Conservation (phyloP, 495 filamentous ascomycete genomes). For the Hypoxylon lienhwacheense region DNA sequence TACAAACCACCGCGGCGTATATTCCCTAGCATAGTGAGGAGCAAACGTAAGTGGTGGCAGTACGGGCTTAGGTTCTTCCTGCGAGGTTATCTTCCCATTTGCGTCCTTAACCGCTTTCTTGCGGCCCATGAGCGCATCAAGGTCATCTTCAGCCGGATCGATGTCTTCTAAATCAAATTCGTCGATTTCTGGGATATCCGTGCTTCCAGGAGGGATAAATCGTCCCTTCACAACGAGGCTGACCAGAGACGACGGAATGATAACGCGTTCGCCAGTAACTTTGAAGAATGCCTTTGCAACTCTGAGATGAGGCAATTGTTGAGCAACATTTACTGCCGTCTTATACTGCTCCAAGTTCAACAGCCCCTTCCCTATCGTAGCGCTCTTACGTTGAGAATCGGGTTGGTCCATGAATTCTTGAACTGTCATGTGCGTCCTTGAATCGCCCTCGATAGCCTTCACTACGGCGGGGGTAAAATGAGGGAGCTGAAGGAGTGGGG, state of each 20-base stretch:
- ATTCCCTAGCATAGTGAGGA: slow-evolving; percentile 85
- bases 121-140: slow-evolving; percentile 83
- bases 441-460: slow-evolving; percentile 72
- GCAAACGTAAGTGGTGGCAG: slow-evolving; percentile 83
- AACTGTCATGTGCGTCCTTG: slow-evolving; percentile 73
- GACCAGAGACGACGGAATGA: slow-evolving; percentile 91
- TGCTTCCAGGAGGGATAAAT: slow-evolving; percentile 82
- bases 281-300: slow-evolving; percentile 99
- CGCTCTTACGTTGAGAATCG: slow-evolving; percentile 68
- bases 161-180: slow-evolving; percentile 82
- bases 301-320: slow-evolving; percentile 76
- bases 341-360: slow-evolving; percentile 76
- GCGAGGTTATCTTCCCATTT: slow-evolving; percentile 52
- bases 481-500: slow-evolving; percentile 90
- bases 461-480: slow-evolving; percentile 78
- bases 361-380: slow-evolving; percentile 69
- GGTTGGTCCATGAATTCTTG: slow-evolving; percentile 86
- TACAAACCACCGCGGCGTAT: slow-evolving; percentile 86
- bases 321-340: slow-evolving; percentile 71
- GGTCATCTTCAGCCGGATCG: slow-evolving; percentile 89
- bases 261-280: slow-evolving; percentile 87
- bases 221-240: slow-evolving; percentile 95
- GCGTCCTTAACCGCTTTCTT: slow-evolving; percentile 64
- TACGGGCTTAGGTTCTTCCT: slow-evolving; percentile 60
- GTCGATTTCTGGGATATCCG: slow-evolving; percentile 70